A percentile compares a stretch with the other conserved stretches of the same genome.
These are phyloP conservation scores for Cladophialophora chaetospira DNA, from an alignment of 2,329 filamentous ascomycete species.

Conservation along the genomic window DNA sequence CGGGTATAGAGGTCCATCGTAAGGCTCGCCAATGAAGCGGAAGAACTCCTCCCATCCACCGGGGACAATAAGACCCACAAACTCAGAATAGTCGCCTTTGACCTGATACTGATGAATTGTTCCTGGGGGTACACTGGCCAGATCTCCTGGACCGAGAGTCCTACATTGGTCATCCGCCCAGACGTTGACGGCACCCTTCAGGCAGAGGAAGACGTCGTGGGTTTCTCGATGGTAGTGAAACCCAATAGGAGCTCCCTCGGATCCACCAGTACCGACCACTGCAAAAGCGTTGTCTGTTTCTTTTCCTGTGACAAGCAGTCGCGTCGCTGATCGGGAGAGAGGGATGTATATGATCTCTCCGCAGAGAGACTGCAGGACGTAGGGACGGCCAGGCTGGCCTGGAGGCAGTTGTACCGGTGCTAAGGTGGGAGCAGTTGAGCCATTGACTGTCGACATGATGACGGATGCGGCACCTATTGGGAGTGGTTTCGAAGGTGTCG, in stretches of 20 bases:
- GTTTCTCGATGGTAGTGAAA: constrained; percentile 61
- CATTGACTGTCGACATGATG: too few relatives aligned
- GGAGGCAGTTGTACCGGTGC: too few relatives aligned
- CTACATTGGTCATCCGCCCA: constrained; percentile 61
- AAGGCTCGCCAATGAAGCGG: constrained; percentile 58
- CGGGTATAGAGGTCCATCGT: constrained; percentile 53
- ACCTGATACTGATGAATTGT: constrained; percentile 58
- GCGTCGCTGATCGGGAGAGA: constrained; percentile 54
- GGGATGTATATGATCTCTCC: constrained; percentile 57
- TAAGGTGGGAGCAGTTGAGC: too few relatives aligned
- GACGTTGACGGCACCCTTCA: constrained; percentile 58
- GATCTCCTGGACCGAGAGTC: constrained; percentile 58
- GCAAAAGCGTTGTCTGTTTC: constrained; percentile 56
- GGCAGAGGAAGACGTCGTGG: constrained; percentile 60
- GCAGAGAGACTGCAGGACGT: constrained; percentile 53
- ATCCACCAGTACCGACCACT: constrained; percentile 54
- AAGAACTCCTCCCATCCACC: constrained; percentile 65
- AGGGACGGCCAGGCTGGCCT: constrained; percentile 44
- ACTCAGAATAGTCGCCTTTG: constrained; percentile 57
- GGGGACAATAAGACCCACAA: constrained; percentile 57
- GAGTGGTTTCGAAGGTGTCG: too few relatives aligned
- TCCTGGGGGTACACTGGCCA: constrained; percentile 57
- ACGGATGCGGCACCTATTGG: too few relatives aligned
- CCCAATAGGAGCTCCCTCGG: constrained; percentile 50
- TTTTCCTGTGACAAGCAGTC: constrained; percentile 55